Conservation (phyloP, 805 yeast genomes). For the Kurtzmaniella fragi region DNA sequence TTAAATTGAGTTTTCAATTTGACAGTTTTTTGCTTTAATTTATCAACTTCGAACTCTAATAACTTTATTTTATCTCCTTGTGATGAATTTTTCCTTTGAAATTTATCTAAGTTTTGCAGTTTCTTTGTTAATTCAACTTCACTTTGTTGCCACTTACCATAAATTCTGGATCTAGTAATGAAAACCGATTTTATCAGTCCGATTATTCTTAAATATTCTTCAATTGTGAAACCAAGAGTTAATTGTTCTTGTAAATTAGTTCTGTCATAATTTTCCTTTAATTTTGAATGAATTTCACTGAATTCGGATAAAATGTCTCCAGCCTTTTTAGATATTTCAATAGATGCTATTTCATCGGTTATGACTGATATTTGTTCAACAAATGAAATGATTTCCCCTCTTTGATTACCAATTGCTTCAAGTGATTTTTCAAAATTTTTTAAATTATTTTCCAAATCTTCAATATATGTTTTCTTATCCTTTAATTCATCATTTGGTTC, state of each 20-base stretch:
- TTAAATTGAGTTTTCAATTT: slow-evolving; percentile 56
- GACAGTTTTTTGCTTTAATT: slow-evolving; percentile 48
- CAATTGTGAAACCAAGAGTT: slow-evolving; percentile 80
- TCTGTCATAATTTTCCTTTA: slow-evolving; percentile 71
- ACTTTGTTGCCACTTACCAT: slow-evolving; percentile 36
- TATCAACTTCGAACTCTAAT: slow-evolving; percentile 55
- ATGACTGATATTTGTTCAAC: slow-evolving; percentile 60
- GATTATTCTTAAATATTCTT: slow-evolving; percentile 77
- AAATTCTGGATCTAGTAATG: slow-evolving; percentile 63
- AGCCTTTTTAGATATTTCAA: slow-evolving; percentile 68
- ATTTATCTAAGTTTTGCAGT: slow-evolving; percentile 40
- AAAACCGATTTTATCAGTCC: slow-evolving; percentile 71
- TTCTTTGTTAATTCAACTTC: slow-evolving; percentile 43
- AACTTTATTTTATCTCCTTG: slow-evolving; percentile 59
- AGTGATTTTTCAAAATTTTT: slow-evolving; percentile 64
- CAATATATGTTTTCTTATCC: slow-evolving; percentile 64
- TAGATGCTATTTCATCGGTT: slow-evolving; percentile 56
- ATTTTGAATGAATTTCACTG: slow-evolving; percentile 63
- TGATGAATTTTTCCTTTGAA: slow-evolving; percentile 37
- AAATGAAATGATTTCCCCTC: slow-evolving; percentile 66
- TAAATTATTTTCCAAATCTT: slow-evolving; percentile 68
- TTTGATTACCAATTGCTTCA: slow-evolving; percentile 68
- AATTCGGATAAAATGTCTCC: slow-evolving; percentile 64
- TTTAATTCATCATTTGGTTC: slow-evolving; percentile 80
- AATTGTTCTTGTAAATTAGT: slow-evolving; percentile 80